Evolutionary conservation across 768 basidiomycete species (phyloP), one percentile per base, ranked within the genome.

Genomic region (Pisolithus microcarpus): DNA sequence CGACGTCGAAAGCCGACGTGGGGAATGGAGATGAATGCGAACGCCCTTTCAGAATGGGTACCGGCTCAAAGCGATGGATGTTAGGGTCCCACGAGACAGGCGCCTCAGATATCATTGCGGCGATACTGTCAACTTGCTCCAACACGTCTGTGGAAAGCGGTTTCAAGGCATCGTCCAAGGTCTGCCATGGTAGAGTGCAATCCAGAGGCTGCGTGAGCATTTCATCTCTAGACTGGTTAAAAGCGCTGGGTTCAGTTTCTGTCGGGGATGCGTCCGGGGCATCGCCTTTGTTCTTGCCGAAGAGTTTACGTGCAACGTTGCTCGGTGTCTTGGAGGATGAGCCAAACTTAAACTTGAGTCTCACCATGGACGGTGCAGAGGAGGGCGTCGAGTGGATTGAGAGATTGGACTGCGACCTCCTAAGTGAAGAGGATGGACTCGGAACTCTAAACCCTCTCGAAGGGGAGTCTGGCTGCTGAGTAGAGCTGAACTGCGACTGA

Each of bases 11-110:
- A 6, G 74, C 75, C 7, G 81, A 82, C 37, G 77, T 64, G 4
- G 85, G 82, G 48, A 79, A 70, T 1, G 85, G 85, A 15, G 76
- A 79, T 2, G 85, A 86, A 53, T 81, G 75, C 13, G 84, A 81
- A 37, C 85, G 78, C 21, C 70, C 71, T 60, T 71, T 79, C 39
- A 77, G 36, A 18, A 46, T 51, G 8, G 52, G 50, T 31, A 48
- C 45, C 7, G 58, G 65, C 3, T 62, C 61, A 11, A 49, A 56
- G 31, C 53, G 52, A n/a, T 52, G 43, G 48, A 47, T 34, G 58
- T 56, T 52, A 43, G 56, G 45, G 55, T 43, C 54, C 56, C 56
- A 61, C 9, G 43, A n/a, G 23, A 51, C 28, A 13, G 46, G 38
- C 7, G 38, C 9, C 18, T 56, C 64, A 18, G 50, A 42, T 34